Conservation (phyloP, 164 flowering plant genomes). For the Stephania japonica region DNA sequence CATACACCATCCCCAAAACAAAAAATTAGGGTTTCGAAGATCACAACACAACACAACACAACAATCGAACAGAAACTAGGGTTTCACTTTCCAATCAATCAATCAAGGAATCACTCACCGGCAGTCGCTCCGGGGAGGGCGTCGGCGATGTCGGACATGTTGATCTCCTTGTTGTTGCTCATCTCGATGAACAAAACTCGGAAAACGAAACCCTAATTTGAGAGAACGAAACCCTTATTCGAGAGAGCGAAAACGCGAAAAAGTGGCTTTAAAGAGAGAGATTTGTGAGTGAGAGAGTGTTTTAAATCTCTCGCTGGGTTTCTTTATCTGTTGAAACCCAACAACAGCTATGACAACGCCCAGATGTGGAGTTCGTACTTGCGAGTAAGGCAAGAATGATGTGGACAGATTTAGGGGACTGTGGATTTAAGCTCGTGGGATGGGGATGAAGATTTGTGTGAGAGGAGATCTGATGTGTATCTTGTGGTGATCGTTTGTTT, state of each 20-base stretch:
- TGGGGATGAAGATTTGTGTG: too few species aligned
- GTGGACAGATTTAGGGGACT: neutral
- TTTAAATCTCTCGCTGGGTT: neutral
- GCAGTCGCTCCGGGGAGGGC: slow-evolving; percentile 26
- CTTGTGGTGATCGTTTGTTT: too few species aligned
- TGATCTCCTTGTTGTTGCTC: slow-evolving; percentile 46
- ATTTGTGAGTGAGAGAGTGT: neutral
- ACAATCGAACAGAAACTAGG: neutral
- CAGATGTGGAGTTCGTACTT: neutral
- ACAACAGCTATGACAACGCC: neutral
- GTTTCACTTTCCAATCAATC: neutral
- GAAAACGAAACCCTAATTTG: neutral
- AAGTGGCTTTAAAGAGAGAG: neutral
- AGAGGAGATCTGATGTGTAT: too few species aligned
- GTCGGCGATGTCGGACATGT: slow-evolving; percentile 44
- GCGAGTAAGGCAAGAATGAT: neutral
- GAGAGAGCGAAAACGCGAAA: neutral
- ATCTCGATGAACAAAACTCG: slow-evolving; percentile 8
- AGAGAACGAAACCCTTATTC: neutral
- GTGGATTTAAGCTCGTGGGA: too few species aligned
- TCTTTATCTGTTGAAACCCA: neutral
- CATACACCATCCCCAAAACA: slow-evolving; percentile 23
- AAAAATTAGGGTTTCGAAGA: neutral
- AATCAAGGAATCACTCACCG: slow-evolving; percentile 8
- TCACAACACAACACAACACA: neutral